Percentiles rank a stretch among this genome's conserved stretches.
Evolutionary conservation across 768 basidiomycete species (phyloP).

Genomic region (Krasilnikovozyma curviuscula): DNA sequence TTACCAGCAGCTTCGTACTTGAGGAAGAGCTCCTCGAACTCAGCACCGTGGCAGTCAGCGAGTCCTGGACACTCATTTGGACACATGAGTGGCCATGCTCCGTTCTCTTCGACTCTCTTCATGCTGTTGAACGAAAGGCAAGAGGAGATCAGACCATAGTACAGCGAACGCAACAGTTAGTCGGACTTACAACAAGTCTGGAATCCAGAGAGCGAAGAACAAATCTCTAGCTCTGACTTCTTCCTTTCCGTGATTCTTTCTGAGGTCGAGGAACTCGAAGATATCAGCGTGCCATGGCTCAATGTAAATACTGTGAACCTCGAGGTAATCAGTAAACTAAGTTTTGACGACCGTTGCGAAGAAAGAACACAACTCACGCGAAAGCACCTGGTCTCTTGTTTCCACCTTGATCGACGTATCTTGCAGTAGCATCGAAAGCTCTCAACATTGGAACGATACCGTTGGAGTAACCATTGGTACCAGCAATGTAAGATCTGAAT

Average conservation of each 20-base stretch:
- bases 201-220: constrained; percentile 96
- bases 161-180: constrained; percentile 1
- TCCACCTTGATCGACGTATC: constrained; percentile 96
- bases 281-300: constrained; percentile 98
- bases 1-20: constrained; percentile 72
- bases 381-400: constrained; percentile 99
- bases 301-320: constrained; percentile 46
- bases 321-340: neutral
- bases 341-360: neutral
- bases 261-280: constrained; percentile 89
- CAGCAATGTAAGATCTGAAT: constrained; percentile 82
- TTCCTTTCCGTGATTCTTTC: constrained; percentile 99
- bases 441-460: constrained; percentile 99
- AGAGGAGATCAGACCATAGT: neutral
- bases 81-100: constrained; percentile 90
- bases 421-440: constrained; percentile 90
- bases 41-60: constrained; percentile 68
- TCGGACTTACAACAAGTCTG: constrained; percentile 67
- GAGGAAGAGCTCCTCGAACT: constrained; percentile 70
- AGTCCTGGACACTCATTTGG: constrained; percentile 87
- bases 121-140: constrained; percentile 37
- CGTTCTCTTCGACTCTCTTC: constrained; percentile 81
- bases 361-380: constrained; percentile 28
- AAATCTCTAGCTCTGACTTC: constrained; percentile 88
- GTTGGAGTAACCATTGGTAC: constrained; percentile 96